Evolutionary conservation across 306 rosid species (phyloP), one percentile per base, ranked within the genome.

Genomic region (Casuarina cunninghamiana): DNA sequence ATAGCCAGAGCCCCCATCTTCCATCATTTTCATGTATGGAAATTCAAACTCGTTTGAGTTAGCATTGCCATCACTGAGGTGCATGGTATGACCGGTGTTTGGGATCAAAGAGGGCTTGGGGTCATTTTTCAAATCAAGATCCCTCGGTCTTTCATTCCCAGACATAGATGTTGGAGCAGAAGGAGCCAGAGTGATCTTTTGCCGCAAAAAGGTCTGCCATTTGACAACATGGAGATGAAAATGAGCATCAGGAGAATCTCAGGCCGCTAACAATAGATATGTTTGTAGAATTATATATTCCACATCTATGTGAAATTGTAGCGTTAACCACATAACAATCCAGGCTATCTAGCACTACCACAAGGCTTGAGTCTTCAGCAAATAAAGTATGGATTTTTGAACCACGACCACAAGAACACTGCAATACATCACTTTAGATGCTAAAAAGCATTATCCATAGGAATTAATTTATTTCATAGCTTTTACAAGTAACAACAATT

Each of bases 121-220:
- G 79, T 69, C 84, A 79, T 6, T 69, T 81, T 75, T 73, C 41
- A 21, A 67, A 35, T 74, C 77, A 75, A 77, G 63, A 79, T 75
- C 84, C 32, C 63, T 67, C 77, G 57, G 84, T 75, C 83, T 61
- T 81, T 82, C 86, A 62, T 78, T 89, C 21, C 44, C 78, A 38
- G 72, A 74, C 45, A 46, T 55, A 48, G 81, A 71, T 71, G 77
- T 78, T 42, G 87, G 75, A 32, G 77, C 62, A 55, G 90, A 81
- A 5, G 93, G 83, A 32, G 83, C 82, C 77, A 88, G 81, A 87
- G 86, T 89, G 80, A 87, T 85, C 88, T 91, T 93, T 86, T 93
- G 98, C 76, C 97, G 89, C 86, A 91, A 75, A 77, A 93, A 93
- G 44, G 97, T 93, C 98, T 93, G 79, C 68, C 82, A 78, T 74